phyloP scores from a whole-genome alignment of 2,329 filamentous ascomycete species.

The Colletotrichum brevisporum region DNA sequence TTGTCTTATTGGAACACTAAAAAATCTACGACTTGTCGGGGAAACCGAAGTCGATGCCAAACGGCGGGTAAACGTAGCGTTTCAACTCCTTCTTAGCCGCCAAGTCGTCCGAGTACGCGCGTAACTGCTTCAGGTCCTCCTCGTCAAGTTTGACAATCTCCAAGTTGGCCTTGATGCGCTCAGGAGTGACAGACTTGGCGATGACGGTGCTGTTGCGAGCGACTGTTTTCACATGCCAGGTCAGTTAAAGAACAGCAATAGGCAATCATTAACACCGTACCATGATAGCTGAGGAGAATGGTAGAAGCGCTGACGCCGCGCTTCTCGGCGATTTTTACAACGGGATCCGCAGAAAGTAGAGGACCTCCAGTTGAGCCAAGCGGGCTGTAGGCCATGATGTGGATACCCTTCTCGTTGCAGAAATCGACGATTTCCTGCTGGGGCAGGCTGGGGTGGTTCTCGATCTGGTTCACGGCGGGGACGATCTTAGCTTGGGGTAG shows the following conservation, averaged over 20 bases:
- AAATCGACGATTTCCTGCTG: constrained; percentile 80
- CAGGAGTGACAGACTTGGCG: constrained; percentile 78
- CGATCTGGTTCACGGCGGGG: constrained; percentile 80
- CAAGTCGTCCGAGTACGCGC: constrained; percentile 68
- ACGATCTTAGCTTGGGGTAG: constrained; percentile 66
- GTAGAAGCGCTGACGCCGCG: constrained; percentile 72
- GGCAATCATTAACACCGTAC: constrained; percentile 54
- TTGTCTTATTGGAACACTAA: background rate
- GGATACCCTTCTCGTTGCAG: constrained; percentile 77
- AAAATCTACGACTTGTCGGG: constrained; percentile 69
- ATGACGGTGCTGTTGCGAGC: constrained; percentile 79
- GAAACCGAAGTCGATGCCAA: constrained; percentile 79
- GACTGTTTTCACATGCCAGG: constrained; percentile 58
- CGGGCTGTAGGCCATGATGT: constrained; percentile 81
- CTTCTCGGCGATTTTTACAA: constrained; percentile 75
- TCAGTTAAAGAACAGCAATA: constrained; percentile 1
- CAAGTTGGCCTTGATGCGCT: constrained; percentile 79
- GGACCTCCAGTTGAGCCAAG: constrained; percentile 75
- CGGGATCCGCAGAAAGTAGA: constrained; percentile 73
- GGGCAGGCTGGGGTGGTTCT: constrained; percentile 79
- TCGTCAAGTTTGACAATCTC: constrained; percentile 75
- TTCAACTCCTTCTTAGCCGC: constrained; percentile 65
- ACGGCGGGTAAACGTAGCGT: constrained; percentile 78
- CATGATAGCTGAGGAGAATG: constrained; percentile 79
- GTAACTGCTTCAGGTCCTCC: constrained; percentile 71